Evolutionary conservation across 805 yeast species (phyloP).

Genomic region (Candida easanensis): DNA sequence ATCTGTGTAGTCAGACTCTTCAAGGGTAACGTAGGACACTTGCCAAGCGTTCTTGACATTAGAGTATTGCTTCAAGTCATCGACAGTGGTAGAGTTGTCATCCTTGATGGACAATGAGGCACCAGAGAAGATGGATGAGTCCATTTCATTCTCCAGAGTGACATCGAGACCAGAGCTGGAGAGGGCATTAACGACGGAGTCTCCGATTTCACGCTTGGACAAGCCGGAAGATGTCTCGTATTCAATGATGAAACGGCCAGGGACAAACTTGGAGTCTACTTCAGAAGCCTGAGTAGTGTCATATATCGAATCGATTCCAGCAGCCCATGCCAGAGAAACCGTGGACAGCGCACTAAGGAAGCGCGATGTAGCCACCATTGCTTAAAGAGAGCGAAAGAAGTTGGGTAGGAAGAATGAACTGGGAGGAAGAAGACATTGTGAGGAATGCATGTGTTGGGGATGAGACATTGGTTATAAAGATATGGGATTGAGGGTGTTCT

Average conservation of each 20-base stretch:
- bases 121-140: constrained; percentile 16
- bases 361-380: no score
- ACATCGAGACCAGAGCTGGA: constrained; percentile 10
- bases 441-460: no score
- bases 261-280: constrained; percentile 2
- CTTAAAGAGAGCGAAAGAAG: no score
- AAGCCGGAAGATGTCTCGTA: constrained; percentile 7
- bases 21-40: constrained; percentile 10
- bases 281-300: no score
- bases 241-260: constrained; percentile 18
- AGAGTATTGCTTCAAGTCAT: constrained; percentile 5
- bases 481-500: no score
- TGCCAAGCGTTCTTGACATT: constrained; percentile 18
- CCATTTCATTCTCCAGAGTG: constrained; percentile 9
- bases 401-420: no score
- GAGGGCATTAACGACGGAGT: constrained; percentile 4
- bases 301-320: no score
- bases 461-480: no score
- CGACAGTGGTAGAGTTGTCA: constrained; percentile 7
- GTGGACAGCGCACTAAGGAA: no score
- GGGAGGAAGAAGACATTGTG: no score
- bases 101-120: constrained; percentile 11
- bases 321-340: no score
- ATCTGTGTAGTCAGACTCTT: constrained; percentile 3
- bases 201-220: constrained; percentile 7